These are phyloP conservation scores for Phytophthora vignae DNA, from an alignment of 352 stramenopile species.

Conservation along the genomic window DNA sequence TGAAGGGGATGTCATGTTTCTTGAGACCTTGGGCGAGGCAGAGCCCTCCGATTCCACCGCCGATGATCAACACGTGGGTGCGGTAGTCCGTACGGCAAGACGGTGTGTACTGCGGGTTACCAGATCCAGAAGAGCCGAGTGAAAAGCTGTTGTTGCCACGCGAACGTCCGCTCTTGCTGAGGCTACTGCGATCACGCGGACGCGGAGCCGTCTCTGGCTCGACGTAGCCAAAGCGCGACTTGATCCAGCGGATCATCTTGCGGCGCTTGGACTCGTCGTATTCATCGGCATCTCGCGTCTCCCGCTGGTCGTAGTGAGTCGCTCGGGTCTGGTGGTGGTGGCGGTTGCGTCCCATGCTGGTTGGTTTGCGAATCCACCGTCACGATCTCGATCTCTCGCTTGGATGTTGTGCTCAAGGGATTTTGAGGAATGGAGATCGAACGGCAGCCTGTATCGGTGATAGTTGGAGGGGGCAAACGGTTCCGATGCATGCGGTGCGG, in stretches of 20 bases:
- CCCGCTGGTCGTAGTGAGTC: slow-evolving; percentile 52
- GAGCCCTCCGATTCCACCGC: slow-evolving; percentile 63
- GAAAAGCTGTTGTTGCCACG: slow-evolving; percentile 28
- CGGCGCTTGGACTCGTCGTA: slow-evolving; percentile 63
- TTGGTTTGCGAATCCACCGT: background rate
- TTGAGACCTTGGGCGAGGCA: slow-evolving; percentile 70
- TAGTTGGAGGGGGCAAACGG: background rate
- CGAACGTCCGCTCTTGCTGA: slow-evolving; percentile 30
- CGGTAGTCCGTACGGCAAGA: slow-evolving; percentile 29
- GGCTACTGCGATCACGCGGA: slow-evolving; percentile 25
- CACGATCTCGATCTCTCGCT: background rate
- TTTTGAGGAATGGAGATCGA: slow-evolving; percentile 26
- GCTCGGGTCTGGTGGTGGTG: slow-evolving; percentile 35
- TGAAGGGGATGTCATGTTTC: slow-evolving; percentile 71
- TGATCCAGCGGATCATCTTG: slow-evolving; percentile 72
- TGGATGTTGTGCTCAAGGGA: slow-evolving; percentile 6
- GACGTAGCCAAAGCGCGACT: slow-evolving; percentile 50
- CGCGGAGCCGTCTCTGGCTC: slow-evolving; percentile 12
- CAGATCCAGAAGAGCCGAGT: slow-evolving; percentile 1
- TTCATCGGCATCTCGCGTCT: slow-evolving; percentile 37
- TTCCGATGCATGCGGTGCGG: slow-evolving; percentile 29
- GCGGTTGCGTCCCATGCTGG: slow-evolving; percentile 29
- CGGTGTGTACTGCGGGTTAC: slow-evolving; percentile 25
- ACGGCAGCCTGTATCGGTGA: background rate
- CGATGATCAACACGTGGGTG: slow-evolving; percentile 57